phyloP scores from a whole-genome alignment of 805 yeast genomes.

The Monosporozyma yasuniensis region DNA sequence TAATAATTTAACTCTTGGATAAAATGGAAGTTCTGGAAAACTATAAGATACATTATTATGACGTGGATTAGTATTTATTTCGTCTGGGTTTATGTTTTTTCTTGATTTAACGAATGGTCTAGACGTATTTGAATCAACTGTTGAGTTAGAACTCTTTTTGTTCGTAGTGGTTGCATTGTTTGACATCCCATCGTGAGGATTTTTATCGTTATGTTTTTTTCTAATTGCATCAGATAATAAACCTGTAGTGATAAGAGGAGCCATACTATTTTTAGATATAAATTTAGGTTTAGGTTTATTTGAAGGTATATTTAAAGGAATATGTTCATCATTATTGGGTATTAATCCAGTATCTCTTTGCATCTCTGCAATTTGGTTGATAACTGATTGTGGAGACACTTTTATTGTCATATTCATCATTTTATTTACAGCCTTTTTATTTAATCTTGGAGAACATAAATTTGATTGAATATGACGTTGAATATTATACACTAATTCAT shows the following conservation, averaged over 20 bases:
- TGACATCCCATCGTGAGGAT: too few relatives aligned
- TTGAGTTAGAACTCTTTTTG: too few relatives aligned
- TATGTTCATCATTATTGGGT: too few relatives aligned
- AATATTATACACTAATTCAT: background rate
- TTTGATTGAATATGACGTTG: background rate
- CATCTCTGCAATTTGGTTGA: too few relatives aligned
- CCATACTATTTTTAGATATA: too few relatives aligned
- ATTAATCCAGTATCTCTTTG: too few relatives aligned
- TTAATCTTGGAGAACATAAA: background rate
- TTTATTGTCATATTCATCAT: too few relatives aligned
- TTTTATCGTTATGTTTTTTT: background rate
- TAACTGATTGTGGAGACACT: too few relatives aligned
- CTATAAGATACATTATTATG: background rate
- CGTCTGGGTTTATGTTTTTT: background rate
- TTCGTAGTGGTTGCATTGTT: too few relatives aligned
- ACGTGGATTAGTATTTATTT: background rate
- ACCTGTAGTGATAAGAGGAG: background rate
- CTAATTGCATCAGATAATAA: background rate
- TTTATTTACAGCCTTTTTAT: too few relatives aligned
- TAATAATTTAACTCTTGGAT: background rate
- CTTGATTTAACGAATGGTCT: background rate
- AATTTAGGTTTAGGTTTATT: too few relatives aligned
- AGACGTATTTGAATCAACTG: background rate
- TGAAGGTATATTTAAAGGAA: too few relatives aligned
- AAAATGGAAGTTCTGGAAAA: background rate